phyloP scores from a whole-genome alignment of 2,329 filamentous ascomycete species.

The Sporothrix variecibatus region DNA sequence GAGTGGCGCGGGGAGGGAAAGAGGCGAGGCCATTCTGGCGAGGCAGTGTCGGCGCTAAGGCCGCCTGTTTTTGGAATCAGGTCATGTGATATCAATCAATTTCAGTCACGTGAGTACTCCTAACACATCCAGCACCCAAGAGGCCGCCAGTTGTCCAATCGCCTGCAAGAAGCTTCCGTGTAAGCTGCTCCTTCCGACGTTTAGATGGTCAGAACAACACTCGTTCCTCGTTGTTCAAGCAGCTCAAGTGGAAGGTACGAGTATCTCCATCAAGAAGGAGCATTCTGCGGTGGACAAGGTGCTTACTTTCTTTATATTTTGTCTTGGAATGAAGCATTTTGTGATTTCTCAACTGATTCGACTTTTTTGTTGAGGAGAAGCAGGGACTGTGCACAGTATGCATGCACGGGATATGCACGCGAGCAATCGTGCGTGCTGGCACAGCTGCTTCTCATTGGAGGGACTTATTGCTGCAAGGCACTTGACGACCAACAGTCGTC shows the following conservation, averaged over 20 bases:
- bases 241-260: not conserved
- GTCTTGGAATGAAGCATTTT: not conserved
- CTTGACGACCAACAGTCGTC: not conserved
- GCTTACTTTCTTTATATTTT: not conserved
- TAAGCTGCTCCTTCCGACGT: not conserved
- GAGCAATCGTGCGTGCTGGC: conserved; percentile 15
- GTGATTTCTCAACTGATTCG: not conserved
- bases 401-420: not conserved
- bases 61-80: not conserved
- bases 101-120: not conserved
- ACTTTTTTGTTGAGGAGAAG: not conserved
- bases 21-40: not conserved
- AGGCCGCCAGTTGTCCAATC: not conserved
- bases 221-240: not conserved
- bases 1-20: conserved; percentile 25
- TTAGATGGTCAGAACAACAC: not conserved
- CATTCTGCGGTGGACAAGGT: not conserved
- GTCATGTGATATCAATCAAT: conserved; percentile 1
- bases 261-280: not conserved
- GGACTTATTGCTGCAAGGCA: not conserved
- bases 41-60: conserved; percentile 16
- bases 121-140: not conserved
- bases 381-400: not conserved
- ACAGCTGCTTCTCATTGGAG: conserved; percentile 19
- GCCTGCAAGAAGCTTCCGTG: not conserved